Evolutionary conservation across 2,329 filamentous ascomycete genomes (phyloP).

Genomic region (Sporothrix mexicana): DNA sequence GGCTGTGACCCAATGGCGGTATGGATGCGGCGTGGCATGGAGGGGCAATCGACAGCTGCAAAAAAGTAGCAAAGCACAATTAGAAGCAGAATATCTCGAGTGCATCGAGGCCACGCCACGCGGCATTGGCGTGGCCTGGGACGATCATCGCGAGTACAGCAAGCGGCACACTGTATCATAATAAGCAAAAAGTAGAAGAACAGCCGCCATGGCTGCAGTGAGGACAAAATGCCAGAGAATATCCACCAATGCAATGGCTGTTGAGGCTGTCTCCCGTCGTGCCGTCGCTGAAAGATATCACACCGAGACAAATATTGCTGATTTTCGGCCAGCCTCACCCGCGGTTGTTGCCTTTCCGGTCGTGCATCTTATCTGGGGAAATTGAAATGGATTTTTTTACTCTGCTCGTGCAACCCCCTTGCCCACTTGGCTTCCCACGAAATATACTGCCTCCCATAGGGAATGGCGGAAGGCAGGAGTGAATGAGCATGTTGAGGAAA

Average conservation of each 20-base stretch:
- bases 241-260: slow-evolving; percentile 3
- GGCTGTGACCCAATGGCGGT: background rate
- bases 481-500: too few species aligned
- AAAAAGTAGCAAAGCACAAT: background rate
- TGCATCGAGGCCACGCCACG: background rate
- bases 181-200: background rate
- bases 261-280: background rate
- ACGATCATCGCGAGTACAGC: background rate
- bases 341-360: background rate
- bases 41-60: background rate
- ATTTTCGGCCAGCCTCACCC: background rate
- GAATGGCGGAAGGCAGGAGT: too few species aligned
- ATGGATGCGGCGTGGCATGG: background rate
- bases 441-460: too few species aligned
- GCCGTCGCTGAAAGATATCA: background rate
- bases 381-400: too few species aligned
- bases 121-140: too few species aligned
- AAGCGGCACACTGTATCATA: background rate
- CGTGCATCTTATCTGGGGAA: background rate
- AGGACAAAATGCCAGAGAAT: background rate
- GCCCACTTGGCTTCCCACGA: too few species aligned
- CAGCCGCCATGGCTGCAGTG: background rate
- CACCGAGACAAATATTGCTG: background rate
- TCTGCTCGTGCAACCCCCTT: too few species aligned
- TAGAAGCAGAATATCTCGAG: too few species aligned